Percentiles rank a stretch among this genome's conserved stretches.
Evolutionary conservation across 805 yeast genomes (phyloP).

Genomic region (Spathaspora boniae): DNA sequence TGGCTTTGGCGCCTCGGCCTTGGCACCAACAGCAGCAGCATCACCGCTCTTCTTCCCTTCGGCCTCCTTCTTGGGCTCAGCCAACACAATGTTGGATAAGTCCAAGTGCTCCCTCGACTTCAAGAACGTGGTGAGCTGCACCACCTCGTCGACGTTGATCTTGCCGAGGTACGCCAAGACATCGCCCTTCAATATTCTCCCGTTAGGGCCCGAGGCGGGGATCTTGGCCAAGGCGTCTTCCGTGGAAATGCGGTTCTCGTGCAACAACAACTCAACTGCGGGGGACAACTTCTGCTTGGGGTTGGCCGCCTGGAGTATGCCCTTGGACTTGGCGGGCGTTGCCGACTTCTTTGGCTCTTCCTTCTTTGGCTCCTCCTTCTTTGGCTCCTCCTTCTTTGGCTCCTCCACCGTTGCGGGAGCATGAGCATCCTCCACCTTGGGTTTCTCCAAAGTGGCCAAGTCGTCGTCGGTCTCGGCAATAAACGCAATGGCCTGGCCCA

Average conservation of each 20-base stretch:
- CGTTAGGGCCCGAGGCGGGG: constrained; percentile 84
- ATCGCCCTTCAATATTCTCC: constrained; percentile 87
- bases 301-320: constrained; percentile 47
- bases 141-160: constrained; percentile 55
- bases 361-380: constrained; percentile 11
- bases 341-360: constrained; percentile 5
- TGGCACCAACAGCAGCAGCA: constrained; percentile 6
- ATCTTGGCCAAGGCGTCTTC: constrained; percentile 72
- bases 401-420: constrained; percentile 10
- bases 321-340: constrained; percentile 4
- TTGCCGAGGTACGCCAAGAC: constrained; percentile 79
- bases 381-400: constrained; percentile 13
- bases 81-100: constrained; percentile 59
- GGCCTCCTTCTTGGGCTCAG: constrained; percentile 23
- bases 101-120: constrained; percentile 62
- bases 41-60: constrained; percentile 10
- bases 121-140: constrained; percentile 53
- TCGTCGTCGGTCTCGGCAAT: constrained; percentile 89
- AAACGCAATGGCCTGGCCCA: constrained; percentile 87
- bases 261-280: constrained; percentile 67
- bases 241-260: constrained; percentile 55
- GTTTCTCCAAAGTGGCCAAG: constrained; percentile 57
- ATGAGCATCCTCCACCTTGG: constrained; percentile 36
- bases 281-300: constrained; percentile 70
- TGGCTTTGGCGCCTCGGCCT: constrained; percentile 23